Conservation (phyloP, 2,329 filamentous ascomycete genomes). For the Fusarium gaditjirri region DNA sequence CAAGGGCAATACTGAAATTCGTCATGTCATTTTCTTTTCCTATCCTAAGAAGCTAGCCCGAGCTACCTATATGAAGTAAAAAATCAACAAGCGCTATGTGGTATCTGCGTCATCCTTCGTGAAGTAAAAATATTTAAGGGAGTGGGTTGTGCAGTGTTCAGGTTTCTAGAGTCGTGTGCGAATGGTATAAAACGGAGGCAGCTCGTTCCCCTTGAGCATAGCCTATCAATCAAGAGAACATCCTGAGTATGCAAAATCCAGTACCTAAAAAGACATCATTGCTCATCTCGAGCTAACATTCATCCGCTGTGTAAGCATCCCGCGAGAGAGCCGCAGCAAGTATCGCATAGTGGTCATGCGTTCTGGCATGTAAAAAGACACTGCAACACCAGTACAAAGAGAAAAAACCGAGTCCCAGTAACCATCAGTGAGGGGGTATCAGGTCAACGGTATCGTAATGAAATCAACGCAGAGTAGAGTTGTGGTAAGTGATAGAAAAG, state of each 20-base stretch:
- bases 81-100: constrained; percentile 30
- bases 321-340: constrained; percentile 44
- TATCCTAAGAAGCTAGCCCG: constrained; percentile 38
- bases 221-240: constrained; percentile 28
- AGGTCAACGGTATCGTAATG: not conserved
- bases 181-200: constrained; percentile 33
- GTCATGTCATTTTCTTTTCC: constrained; percentile 35
- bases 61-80: constrained; percentile 32
- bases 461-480: constrained; percentile 19
- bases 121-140: constrained; percentile 17
- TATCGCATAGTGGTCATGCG: constrained; percentile 41
- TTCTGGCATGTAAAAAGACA: constrained; percentile 32
- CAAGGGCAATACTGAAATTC: not conserved
- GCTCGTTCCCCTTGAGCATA: constrained; percentile 2
- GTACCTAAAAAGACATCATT: constrained; percentile 32
- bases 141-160: constrained; percentile 23
- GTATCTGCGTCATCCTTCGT: constrained; percentile 35
- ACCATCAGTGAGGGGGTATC: not conserved
- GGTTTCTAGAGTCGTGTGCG: constrained; percentile 37
- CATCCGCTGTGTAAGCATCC: constrained; percentile 45
- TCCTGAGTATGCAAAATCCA: constrained; percentile 9
- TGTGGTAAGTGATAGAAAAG: constrained; percentile 4
- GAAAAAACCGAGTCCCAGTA: constrained; percentile 4
- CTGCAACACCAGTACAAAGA: constrained; percentile 15
- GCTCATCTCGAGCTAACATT: constrained; percentile 44